phyloP scores from a whole-genome alignment of 2,329 filamentous ascomycete species.

The Cladosporium halotolerans region DNA sequence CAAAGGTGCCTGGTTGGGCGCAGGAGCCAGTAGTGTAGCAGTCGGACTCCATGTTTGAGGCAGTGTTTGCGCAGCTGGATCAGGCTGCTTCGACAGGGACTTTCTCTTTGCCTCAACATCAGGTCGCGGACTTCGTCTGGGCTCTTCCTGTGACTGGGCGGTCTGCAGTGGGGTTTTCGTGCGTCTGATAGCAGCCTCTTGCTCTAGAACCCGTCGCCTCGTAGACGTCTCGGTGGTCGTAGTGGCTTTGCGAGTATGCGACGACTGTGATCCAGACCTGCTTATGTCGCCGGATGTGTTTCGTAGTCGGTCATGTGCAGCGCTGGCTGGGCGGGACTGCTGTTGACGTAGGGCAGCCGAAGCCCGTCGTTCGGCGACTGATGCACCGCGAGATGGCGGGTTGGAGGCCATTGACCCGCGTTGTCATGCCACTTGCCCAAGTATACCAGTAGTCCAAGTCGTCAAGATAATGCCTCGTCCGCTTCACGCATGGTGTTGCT shows the following conservation, averaged over 20 bases:
- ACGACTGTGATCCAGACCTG: constrained; percentile 2
- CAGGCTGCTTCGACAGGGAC: background rate
- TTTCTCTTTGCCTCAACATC: background rate
- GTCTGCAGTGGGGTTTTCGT: constrained; percentile 5
- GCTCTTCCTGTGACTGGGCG: constrained; percentile 1
- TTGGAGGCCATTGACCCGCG: constrained; percentile 20
- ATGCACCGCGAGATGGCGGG: constrained; percentile 20
- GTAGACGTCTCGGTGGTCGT: constrained; percentile 11
- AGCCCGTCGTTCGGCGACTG: constrained; percentile 24
- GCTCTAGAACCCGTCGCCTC: constrained; percentile 4
- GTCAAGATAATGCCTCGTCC: background rate
- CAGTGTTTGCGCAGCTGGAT: constrained; percentile 4
- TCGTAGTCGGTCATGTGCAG: constrained; percentile 12
- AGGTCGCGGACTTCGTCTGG: constrained; percentile 7
- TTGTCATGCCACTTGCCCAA: background rate
- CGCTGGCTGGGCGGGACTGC: constrained; percentile 20
- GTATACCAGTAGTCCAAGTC: background rate
- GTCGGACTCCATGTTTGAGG: constrained; percentile 65
- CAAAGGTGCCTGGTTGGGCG: constrained; percentile 57
- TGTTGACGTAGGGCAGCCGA: constrained; percentile 23
- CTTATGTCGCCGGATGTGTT: constrained; percentile 15
- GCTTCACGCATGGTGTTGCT: background rate
- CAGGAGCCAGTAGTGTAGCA: constrained; percentile 65
- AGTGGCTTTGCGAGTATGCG: constrained; percentile 3
- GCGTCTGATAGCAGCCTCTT: constrained; percentile 9